These are phyloP conservation scores for Fraxinus dipetala DNA, from an alignment of 305 asterid species.

Conservation along the genomic window DNA sequence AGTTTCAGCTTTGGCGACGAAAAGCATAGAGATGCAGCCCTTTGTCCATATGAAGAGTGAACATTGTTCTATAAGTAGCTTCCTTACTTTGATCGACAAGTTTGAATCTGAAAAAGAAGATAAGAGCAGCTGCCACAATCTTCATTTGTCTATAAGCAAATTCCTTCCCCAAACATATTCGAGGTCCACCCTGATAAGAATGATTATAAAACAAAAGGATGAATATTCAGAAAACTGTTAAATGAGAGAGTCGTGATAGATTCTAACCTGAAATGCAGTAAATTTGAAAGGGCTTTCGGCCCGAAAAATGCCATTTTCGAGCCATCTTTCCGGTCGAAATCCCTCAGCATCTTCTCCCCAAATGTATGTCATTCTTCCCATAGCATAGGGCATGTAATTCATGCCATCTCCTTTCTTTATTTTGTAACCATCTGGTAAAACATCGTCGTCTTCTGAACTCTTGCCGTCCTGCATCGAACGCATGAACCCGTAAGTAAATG, in stretches of 20 bases:
- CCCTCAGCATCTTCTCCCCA: constrained; percentile 15
- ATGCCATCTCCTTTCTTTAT: constrained; percentile 15
- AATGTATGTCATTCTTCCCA: constrained; percentile 15
- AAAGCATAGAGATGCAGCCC: background rate
- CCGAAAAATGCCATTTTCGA: constrained; percentile 28
- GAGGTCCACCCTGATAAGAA: background rate
- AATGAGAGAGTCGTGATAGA: background rate
- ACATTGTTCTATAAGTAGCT: background rate
- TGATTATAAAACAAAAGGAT: background rate
- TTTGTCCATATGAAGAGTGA: constrained; percentile 2
- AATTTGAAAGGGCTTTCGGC: constrained; percentile 31
- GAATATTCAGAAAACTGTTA: background rate
- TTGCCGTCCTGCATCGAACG: constrained; percentile 8
- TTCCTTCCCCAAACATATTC: background rate
- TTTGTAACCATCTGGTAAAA: constrained; percentile 18
- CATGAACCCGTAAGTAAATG: background rate
- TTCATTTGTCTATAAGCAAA: background rate
- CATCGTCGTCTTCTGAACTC: constrained; percentile 9
- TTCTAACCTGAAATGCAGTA: constrained; percentile 37
- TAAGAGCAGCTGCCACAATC: background rate
- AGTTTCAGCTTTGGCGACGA: background rate
- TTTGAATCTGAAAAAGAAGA: background rate
- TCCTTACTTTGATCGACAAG: background rate
- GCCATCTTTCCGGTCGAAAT: constrained; percentile 19
- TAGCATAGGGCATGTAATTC: constrained; percentile 6